Base-by-base conservation (phyloP, 2,329 filamentous ascomycete species). In the Nannizziopsis arthrosporioides region DNA sequence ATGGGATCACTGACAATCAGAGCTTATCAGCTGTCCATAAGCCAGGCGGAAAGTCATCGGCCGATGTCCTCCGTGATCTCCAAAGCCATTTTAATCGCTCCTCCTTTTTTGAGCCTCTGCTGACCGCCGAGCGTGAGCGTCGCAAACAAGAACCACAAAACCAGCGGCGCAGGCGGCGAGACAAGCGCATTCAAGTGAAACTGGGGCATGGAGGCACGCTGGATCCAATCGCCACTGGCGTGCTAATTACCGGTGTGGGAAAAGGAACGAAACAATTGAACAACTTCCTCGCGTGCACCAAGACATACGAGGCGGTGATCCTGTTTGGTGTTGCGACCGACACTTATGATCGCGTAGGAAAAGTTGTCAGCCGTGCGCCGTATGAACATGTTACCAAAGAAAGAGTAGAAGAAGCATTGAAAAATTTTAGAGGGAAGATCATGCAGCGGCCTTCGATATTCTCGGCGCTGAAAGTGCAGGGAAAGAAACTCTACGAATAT, bases 151-250 rank as follows among this genome's bases (percentile, higher is more conserved):
- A 85, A 63, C 30, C 37, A 6, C 19, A 69, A 69, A 50, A 72
- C 50, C 78, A 83, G 61, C 74, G 75, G 56, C 73, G 75, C 56
- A 76, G 81, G 51, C 75, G 80, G 52, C 73, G 74, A 53, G 77
- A 78, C 63, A 75, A 75, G 56, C 71, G 75, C 1, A 63, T 82
- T 4, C 78, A 85, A 53, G 82, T 96, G 57, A 98, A 96, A 72
- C 85, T 96, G 60, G 92, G 92, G 31, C 92, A 98, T 68, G 92
- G 92, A 52, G 92, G 92, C 38, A 98, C 92, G 1, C 76, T 98
- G 14, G 92, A 98, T 61, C 92, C 92, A 19, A 76, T 95, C 59
- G 92, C 92, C 7, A 94, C 89, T 1, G 92, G 92, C 40, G 85
- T 98, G 18, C 76, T 98, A 43, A 88, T 96, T 54, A 74, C 92